Percentiles rank a stretch among this genome's conserved stretches.
phyloP scores from a whole-genome alignment of 192 early-diverging fungal species.

The Coemansia sp. region DNA sequence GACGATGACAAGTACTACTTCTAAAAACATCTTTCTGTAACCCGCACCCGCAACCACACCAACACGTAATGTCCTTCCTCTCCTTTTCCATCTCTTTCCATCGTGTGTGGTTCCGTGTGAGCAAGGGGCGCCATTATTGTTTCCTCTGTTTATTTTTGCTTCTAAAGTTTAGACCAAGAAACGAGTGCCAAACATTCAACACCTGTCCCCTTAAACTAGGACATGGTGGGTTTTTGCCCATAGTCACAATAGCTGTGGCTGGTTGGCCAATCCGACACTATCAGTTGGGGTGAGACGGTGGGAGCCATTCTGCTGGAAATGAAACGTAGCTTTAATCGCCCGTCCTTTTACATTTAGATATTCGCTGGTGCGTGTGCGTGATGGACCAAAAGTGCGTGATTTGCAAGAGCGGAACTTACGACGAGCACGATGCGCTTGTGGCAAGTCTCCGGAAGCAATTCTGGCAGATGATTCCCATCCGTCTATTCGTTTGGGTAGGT shows the following conservation, averaged over 20 bases:
- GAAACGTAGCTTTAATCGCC: too few relatives aligned
- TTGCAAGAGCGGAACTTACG: conserved; percentile 48
- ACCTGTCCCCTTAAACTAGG: too few relatives aligned
- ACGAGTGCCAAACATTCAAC: not conserved
- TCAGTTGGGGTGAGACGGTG: too few relatives aligned
- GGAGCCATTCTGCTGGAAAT: too few relatives aligned
- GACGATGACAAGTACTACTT: too few relatives aligned
- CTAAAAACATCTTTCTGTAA: too few relatives aligned
- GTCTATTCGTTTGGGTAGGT: conserved; percentile 42
- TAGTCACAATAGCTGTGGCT: not conserved
- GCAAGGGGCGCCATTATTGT: not conserved
- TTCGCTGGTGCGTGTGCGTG: too few relatives aligned
- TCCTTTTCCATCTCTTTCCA: not conserved
- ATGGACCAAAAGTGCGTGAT: conserved; percentile 50
- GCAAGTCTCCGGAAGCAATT: conserved; percentile 51
- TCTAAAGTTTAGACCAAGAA: not conserved
- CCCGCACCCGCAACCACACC: too few relatives aligned
- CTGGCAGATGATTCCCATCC: conserved; percentile 54
- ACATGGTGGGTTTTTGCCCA: not conserved
- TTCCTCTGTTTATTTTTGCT: not conserved
- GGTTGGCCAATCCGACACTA: too few relatives aligned
- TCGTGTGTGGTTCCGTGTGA: not conserved
- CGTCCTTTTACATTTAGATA: too few relatives aligned
- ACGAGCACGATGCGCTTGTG: conserved; percentile 44
- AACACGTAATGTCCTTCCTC: not conserved